Conservation (phyloP, 352 stramenopile species). For the Chrysophaeum taylorii region DNA sequence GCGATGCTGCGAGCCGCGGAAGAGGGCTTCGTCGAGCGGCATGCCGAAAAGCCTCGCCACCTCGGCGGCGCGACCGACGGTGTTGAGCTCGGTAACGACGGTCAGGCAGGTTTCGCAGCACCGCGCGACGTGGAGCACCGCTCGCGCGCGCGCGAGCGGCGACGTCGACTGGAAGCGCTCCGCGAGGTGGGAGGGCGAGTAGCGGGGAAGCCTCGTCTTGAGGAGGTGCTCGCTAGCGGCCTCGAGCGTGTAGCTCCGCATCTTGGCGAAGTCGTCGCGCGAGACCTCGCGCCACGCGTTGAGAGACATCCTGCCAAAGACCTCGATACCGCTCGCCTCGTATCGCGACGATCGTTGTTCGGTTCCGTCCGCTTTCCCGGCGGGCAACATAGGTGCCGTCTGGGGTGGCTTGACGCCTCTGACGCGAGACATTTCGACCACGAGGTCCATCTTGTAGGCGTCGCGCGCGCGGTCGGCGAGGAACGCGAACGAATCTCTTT, state of each 20-base stretch:
- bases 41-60: slow-evolving; percentile 83
- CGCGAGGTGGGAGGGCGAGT: neutral
- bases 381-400: no score
- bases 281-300: no score
- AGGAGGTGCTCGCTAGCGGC: neutral
- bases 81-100: slow-evolving; percentile 45
- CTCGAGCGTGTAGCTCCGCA: no score
- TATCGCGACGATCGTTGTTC: no score
- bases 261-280: neutral
- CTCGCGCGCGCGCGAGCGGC: no score
- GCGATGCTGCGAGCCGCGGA: slow-evolving; percentile 76
- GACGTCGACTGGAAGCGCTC: no score
- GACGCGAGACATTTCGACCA: no score
- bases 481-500: neutral
- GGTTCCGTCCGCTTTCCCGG: no score
- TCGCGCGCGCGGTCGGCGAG: neutral
- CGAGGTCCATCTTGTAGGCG: no score
- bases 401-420: no score
- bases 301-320: no score
- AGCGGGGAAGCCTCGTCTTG: neutral
- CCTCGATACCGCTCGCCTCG: no score
- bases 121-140: neutral
- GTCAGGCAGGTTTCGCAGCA: neutral
- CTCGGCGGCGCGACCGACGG: slow-evolving; percentile 69
- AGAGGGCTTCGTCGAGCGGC: slow-evolving; percentile 81